phyloP scores from a whole-genome alignment of 1,284 basidiomycete species.

The Coniferiporia weirii region DNA sequence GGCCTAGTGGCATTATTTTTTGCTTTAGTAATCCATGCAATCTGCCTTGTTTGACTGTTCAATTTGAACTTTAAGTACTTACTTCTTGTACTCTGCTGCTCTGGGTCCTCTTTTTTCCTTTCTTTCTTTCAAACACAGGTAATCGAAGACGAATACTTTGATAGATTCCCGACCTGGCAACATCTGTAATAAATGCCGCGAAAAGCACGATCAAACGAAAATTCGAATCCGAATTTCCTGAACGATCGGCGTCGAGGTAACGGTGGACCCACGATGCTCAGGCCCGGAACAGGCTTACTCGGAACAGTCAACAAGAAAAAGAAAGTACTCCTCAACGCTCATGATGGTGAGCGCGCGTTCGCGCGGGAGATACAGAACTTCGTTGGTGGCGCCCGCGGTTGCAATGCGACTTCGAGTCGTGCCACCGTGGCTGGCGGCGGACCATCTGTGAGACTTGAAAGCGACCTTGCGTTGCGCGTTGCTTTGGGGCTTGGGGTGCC shows the following conservation, averaged over 20 bases:
- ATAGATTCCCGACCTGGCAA: too few relatives aligned
- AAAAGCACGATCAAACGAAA: constrained; percentile 3
- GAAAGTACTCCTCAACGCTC: neutral
- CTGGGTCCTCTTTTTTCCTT: too few relatives aligned
- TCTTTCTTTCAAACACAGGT: too few relatives aligned
- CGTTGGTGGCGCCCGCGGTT: neutral
- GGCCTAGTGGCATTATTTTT: neutral
- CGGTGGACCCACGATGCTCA: neutral
- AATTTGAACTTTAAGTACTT: neutral
- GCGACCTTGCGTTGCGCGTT: too few relatives aligned
- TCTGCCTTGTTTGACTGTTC: neutral
- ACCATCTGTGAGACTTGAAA: neutral
- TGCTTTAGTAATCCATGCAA: neutral
- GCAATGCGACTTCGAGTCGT: neutral
- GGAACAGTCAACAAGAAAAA: neutral
- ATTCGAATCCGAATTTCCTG: neutral
- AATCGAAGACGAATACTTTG: neutral
- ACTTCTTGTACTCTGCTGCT: too few relatives aligned
- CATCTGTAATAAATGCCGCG: neutral
- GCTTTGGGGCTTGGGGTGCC: neutral
- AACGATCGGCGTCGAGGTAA: neutral
- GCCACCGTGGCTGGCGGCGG: neutral
- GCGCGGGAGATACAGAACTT: constrained; percentile 12
- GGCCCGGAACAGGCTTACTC: neutral
- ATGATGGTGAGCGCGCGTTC: neutral